Evolutionary conservation across 1,139 yeast species (phyloP), one percentile per base, ranked within the genome.

Genomic region (Entelexis sorbosivorans): DNA sequence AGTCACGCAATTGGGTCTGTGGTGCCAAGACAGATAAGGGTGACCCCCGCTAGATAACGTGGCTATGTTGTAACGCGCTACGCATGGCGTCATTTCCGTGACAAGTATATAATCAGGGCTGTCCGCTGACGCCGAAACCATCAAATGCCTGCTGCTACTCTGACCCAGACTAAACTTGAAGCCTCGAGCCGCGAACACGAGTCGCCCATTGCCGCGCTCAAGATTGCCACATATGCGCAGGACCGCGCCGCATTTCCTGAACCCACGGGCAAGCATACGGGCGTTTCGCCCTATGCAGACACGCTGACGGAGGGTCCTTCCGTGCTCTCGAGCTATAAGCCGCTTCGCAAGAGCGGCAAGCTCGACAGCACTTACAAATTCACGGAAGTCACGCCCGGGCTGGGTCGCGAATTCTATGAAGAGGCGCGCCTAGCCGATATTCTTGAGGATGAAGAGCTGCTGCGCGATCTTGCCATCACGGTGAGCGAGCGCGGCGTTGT

Each of bases 351-450:
- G 44, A 52, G 53, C 28, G 57, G 52, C 47, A 53, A 28, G 52
- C 60, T 47, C 33, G 58, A 53, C 14, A 17, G n/a, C 13, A 58
- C 56, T 45, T 63, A 59, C 57, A 47, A 59, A 54, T 60, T 44
- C 49, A 52, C 53, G 16, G 66, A 63, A 20, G 51, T 48, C 16
- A 59, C 65, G 34, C 66, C 66, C n/a, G 54, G 54, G 26, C 58
- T 63, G 45, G 66, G 66, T 10, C 57, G 64, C 16, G 63, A 60
- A 47, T 60, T 57, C 49, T 47, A 47, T 34, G 50, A 47, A 19
- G 50, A 47, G 16, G 50, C 50, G n/a, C 38, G 50, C 3, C 40
- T 47, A 2, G 46, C 29, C 2, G 50, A 47, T 22, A 47, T 47
- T n/a, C 46, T 47, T 24, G 31, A 17, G 14, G 46, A 47, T 22